These are phyloP conservation scores for Phytophthora pinifolia DNA, from an alignment of 352 stramenopile genomes.

Conservation along the genomic window DNA sequence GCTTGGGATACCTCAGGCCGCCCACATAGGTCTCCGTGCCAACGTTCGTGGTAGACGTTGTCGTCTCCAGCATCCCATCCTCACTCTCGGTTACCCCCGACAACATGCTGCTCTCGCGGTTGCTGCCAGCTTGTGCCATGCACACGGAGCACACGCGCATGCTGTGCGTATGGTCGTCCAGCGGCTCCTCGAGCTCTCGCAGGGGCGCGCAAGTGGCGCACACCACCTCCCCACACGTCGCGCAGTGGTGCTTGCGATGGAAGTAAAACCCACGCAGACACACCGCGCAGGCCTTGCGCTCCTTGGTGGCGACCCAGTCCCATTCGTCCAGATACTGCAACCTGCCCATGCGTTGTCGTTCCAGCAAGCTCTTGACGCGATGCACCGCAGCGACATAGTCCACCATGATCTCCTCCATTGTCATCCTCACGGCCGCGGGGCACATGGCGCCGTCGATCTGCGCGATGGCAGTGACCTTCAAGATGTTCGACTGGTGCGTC, in stretches of 20 bases:
- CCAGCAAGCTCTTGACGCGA: slow-evolving; percentile 59
- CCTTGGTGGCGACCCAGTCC: slow-evolving; percentile 69
- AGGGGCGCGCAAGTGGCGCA: slow-evolving; percentile 73
- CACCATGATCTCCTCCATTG: slow-evolving; percentile 73
- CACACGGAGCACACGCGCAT: slow-evolving; percentile 77
- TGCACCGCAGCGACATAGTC: slow-evolving; percentile 58
- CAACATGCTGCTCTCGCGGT: slow-evolving; percentile 21
- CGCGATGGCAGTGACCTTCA: slow-evolving; percentile 71
- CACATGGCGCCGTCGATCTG: slow-evolving; percentile 65
- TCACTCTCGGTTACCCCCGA: slow-evolving; percentile 32
- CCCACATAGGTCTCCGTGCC: slow-evolving; percentile 52
- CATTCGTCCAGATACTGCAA: slow-evolving; percentile 80
- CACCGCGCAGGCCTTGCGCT: slow-evolving; percentile 79
- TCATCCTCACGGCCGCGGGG: slow-evolving; percentile 18
- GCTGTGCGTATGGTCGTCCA: slow-evolving; percentile 46
- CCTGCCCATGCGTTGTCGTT: slow-evolving; percentile 73
- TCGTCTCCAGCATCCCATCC: slow-evolving; percentile 23
- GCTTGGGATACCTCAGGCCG: slow-evolving; percentile 36
- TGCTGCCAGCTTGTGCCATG: slow-evolving; percentile 47
- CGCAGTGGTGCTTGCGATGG: slow-evolving; percentile 76
- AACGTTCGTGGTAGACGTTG: slow-evolving; percentile 43
- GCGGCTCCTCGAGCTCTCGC: slow-evolving; percentile 67
- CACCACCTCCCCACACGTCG: slow-evolving; percentile 76
- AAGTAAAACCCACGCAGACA: slow-evolving; percentile 81
- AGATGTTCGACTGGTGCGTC: slow-evolving; percentile 72